These are phyloP conservation scores for Pelargonium citronellum DNA, from an alignment of 441 rosid species.

Conservation along the genomic window DNA sequence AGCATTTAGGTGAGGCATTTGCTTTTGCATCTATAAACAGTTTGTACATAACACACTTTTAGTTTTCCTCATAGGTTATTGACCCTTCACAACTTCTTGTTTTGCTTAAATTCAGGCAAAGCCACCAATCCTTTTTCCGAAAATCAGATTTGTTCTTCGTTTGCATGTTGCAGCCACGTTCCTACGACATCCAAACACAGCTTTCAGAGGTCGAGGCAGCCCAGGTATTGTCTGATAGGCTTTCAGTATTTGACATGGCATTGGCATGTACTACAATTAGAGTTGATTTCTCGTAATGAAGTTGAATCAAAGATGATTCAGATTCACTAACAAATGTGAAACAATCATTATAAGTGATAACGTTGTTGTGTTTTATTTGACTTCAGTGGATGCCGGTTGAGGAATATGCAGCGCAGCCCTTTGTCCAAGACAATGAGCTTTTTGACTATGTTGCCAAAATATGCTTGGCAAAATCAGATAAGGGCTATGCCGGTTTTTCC, in stretches of 20 bases:
- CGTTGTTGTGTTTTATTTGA: neutral
- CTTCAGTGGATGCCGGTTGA: constrained; percentile 3
- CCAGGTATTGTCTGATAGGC: too few species aligned
- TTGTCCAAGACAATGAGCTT: constrained; percentile 41
- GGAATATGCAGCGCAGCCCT: constrained; percentile 33
- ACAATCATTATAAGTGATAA: neutral
- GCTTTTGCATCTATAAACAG: neutral
- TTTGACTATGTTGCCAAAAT: constrained; percentile 35
- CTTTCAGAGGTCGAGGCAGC: constrained; percentile 74
- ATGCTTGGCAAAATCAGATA: constrained; percentile 48
- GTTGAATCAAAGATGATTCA: too few species aligned
- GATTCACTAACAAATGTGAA: too few species aligned
- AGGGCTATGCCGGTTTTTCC: constrained; percentile 50
- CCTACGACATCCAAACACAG: constrained; percentile 57
- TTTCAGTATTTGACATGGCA: too few species aligned
- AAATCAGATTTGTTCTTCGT: constrained; percentile 77
- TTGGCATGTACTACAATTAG: too few species aligned
- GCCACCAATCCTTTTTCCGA: constrained; percentile 61
- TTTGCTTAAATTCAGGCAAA: constrained; percentile 41
- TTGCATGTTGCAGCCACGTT: constrained; percentile 70
- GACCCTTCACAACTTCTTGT: neutral
- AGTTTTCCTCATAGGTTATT: neutral
- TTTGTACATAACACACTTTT: neutral
- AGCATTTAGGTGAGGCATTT: constrained; percentile 58
- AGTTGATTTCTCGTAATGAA: too few species aligned